phyloP scores from a whole-genome alignment of 352 stramenopile genomes.

The Plasmopara viticola region DNA sequence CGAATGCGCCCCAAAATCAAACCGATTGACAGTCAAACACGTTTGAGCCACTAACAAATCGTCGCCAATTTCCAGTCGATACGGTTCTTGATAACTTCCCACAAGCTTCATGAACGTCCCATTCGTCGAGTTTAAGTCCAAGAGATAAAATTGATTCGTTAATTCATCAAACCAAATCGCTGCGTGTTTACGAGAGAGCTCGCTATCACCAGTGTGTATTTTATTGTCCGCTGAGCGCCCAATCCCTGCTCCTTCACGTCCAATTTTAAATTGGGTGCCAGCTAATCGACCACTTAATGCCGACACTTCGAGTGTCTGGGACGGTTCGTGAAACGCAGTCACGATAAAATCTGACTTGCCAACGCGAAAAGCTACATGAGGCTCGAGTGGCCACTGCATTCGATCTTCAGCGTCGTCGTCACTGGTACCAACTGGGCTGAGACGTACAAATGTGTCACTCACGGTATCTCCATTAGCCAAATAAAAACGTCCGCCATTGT shows the following conservation, averaged over 20 bases:
- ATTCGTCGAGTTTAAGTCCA: conserved; percentile 87
- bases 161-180: conserved; percentile 88
- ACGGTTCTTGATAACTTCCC: conserved; percentile 90
- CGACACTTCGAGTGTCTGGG: conserved; percentile 48
- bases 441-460: conserved; percentile 63
- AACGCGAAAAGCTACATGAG: conserved; percentile 56
- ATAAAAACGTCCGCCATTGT: conserved; percentile 57
- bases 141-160: conserved; percentile 71
- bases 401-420: conserved; percentile 40
- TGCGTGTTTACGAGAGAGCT: conserved; percentile 92
- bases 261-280: conserved; percentile 73
- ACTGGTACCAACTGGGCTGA: conserved; percentile 32
- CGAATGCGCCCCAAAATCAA: conserved; percentile 94
- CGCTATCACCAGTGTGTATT: conserved; percentile 92
- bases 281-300: conserved; percentile 59
- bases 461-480: conserved; percentile 44
- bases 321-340: conserved; percentile 39
- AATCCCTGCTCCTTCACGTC: conserved; percentile 81
- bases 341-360: conserved; percentile 81
- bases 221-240: conserved; percentile 83
- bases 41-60: conserved; percentile 95
- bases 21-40: conserved; percentile 94
- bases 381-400: conserved; percentile 77
- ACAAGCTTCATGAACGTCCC: conserved; percentile 95
- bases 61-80: conserved; percentile 90